Evolutionary conservation across 768 basidiomycete genomes (phyloP).

Genomic region (Daedalea quercina): DNA sequence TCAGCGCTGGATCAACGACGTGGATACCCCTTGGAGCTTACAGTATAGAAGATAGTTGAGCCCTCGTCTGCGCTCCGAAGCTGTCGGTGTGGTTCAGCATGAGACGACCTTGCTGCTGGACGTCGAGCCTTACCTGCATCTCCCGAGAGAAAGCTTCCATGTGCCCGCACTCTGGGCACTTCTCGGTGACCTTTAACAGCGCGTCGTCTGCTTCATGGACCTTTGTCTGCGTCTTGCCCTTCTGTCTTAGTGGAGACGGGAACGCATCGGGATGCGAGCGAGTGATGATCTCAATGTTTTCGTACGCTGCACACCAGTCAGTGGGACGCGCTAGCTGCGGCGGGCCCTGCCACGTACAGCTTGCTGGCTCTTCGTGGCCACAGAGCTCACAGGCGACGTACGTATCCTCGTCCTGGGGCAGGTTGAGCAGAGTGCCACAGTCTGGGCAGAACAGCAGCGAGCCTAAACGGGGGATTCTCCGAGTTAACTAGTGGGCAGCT

Average conservation of each 20-base stretch:
- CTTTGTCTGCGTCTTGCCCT: constrained; percentile 86
- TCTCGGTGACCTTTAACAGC: constrained; percentile 72
- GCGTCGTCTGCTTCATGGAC: constrained; percentile 62
- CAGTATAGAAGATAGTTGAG: constrained; percentile 91
- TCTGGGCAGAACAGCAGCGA: constrained; percentile 91
- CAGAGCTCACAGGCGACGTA: constrained; percentile 88
- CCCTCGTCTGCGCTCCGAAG: constrained; percentile 91
- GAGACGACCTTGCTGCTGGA: too few species aligned
- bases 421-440: constrained; percentile 83
- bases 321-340: too few species aligned
- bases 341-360: too few species aligned
- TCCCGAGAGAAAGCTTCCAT: constrained; percentile 84
- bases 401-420: constrained; percentile 70
- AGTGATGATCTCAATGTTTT: constrained; percentile 85
- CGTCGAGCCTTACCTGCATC: constrained; percentile 57
- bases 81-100: constrained; percentile 28
- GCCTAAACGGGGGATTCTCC: constrained; percentile 36
- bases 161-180: constrained; percentile 84
- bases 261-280: constrained; percentile 92
- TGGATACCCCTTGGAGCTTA: constrained; percentile 31
- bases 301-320: constrained; percentile 58
- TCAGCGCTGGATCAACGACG: neutral
- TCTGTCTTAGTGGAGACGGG: constrained; percentile 81
- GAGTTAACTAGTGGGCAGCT: neutral
- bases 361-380: constrained; percentile 77